A percentile compares a stretch with the other conserved stretches of the same genome.
Evolutionary conservation across 1,284 basidiomycete species (phyloP).

Genomic region (Pseudozyma thailandica): DNA sequence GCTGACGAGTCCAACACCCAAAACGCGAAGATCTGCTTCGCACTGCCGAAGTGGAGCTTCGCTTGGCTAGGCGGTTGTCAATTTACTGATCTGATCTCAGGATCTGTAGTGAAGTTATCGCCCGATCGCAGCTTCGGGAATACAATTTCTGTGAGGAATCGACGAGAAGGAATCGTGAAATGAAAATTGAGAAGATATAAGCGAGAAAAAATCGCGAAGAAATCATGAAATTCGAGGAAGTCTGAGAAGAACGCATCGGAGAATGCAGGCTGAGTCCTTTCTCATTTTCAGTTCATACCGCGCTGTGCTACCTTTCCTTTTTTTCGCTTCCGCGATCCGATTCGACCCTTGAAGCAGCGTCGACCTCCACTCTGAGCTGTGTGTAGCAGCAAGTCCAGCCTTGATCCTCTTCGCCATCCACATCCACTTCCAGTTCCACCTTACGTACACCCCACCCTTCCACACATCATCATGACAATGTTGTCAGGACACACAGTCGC

Average conservation of each 20-base stretch:
- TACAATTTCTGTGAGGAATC: slow-evolving; percentile 2
- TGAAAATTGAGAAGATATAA: slow-evolving; percentile 11
- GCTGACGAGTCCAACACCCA: slow-evolving; percentile 29
- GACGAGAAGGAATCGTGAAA: slow-evolving; percentile 28
- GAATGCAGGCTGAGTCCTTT: slow-evolving; percentile 2
- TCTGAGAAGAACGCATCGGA: slow-evolving; percentile 1
- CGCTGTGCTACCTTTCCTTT: slow-evolving; percentile 8
- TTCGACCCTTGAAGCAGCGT: slow-evolving; percentile 5
- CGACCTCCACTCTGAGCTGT: slow-evolving; percentile 18
- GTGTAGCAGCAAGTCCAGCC: not conserved
- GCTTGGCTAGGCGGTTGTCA: no score
- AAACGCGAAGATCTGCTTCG: slow-evolving; percentile 11
- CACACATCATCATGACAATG: slow-evolving; percentile 7
- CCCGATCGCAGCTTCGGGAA: slow-evolving; percentile 9
- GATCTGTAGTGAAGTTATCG: not conserved
- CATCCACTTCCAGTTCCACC: not conserved
- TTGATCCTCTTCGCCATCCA: slow-evolving; percentile 1
- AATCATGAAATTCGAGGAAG: no score
- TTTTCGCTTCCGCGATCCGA: slow-evolving; percentile 2
- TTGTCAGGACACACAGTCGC: slow-evolving; percentile 14
- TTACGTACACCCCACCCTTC: not conserved
- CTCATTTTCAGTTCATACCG: not conserved
- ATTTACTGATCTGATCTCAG: not conserved
- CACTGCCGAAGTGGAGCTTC: slow-evolving; percentile 5
- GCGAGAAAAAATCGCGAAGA: slow-evolving; percentile 3